Base-by-base conservation (phyloP, 495 filamentous ascomycete genomes). In the Lasiosphaeria miniovina region DNA sequence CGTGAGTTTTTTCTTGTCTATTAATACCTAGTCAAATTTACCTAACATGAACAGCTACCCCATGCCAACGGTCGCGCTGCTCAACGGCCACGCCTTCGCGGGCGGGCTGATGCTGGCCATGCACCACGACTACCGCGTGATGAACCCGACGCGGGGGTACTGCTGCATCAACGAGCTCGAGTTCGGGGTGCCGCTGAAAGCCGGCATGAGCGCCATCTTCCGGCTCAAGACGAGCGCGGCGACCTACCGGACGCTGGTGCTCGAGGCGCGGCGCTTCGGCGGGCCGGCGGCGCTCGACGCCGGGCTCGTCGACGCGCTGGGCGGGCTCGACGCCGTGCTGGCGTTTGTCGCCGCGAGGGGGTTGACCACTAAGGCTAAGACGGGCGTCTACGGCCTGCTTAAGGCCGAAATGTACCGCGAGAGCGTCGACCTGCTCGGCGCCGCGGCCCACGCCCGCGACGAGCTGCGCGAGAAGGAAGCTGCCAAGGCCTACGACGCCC, bases 31-130 rank as follows among this genome's bases (percentile, higher is more conserved):
- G 6, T 4, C 40, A n/a, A 54, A 32, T 17, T 32, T 15, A 6
- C 31, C 33, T 5, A 36, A 41, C 48, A 38, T 86, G 82, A 7
- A 41, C 12, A 46, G 43, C 57, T 91, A 87, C 68, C 88, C 88
- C 35, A 92, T 92, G 89, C 90, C 90, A n/a, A 93, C 89, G 0
- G 70, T 93, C 50, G 84, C 87, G 12, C 75, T 91, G 2, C 52
- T 93, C 36, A 90, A 90, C 56, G 90, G 90, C n/a, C 90, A 93
- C 68, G 85, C 85, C 53, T 93, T 92, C 68, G 90, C 90, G 14
- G 90, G 81, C 40, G 90, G 88, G 36, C 74, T 91, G 61, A 91
- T 93, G 87, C 71, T 89, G 6, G 86, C 89, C 52, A 90, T 91
- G 87, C 85, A 89, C 71, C 88, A 91, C 75, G 90, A 93, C 71